Conservation (phyloP, 139 green algal species). For the Gonium pectorale region DNA sequence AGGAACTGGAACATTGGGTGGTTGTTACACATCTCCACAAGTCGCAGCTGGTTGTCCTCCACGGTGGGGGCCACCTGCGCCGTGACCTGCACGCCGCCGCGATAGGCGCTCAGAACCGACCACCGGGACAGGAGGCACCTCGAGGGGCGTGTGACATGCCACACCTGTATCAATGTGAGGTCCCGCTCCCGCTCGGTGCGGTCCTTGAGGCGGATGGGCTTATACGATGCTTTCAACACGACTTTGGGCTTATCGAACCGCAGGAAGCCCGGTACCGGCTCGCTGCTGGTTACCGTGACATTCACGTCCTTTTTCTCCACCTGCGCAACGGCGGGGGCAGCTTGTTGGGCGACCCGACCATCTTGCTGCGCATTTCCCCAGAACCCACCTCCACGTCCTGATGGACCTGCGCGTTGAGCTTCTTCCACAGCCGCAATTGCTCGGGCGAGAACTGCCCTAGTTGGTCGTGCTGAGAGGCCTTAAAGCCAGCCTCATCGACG, state of each 20-base stretch:
- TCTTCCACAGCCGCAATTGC: conserved; percentile 39
- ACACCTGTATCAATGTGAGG: conserved; percentile 44
- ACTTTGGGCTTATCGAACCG: conserved; percentile 39
- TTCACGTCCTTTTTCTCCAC: conserved; percentile 48
- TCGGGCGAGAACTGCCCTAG: conserved; percentile 28
- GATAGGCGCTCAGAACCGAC: no score
- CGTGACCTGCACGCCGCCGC: conserved; percentile 4
- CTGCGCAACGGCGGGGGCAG: no score
- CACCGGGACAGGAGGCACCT: no score
- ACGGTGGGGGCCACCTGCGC: conserved; percentile 13
- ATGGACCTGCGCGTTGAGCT: conserved; percentile 46
- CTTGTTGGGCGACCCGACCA: no score
- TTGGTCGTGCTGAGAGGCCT: conserved; percentile 41
- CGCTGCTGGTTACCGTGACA: conserved; percentile 26
- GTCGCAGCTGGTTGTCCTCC: conserved; percentile 57
- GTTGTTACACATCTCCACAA: conserved; percentile 72
- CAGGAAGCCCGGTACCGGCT: conserved; percentile 48
- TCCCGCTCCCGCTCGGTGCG: conserved; percentile 1
- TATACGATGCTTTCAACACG: conserved; percentile 41
- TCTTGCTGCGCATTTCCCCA: no score
- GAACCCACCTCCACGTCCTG: conserved; percentile 47
- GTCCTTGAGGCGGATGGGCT: conserved; percentile 29
- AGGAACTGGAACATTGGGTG: conserved; percentile 80
- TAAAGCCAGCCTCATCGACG: conserved; percentile 43
- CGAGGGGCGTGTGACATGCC: no score